phyloP scores from a whole-genome alignment of 139 green algal species.

The Klebsormidium nitens region DNA sequence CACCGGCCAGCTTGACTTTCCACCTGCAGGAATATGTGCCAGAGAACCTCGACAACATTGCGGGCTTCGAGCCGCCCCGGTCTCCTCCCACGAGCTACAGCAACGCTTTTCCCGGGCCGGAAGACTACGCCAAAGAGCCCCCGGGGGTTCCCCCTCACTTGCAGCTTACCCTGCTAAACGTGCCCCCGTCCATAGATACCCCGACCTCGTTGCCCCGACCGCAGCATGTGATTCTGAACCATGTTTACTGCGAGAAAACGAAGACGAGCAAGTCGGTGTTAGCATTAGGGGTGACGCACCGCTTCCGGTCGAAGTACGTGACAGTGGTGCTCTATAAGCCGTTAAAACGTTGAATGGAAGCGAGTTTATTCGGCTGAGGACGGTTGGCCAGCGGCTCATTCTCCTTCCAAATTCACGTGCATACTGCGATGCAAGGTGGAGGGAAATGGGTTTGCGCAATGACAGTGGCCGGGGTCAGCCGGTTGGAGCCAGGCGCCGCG shows the following conservation, averaged over 20 bases:
- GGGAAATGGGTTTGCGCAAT: too few relatives aligned
- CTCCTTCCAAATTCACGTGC: too few relatives aligned
- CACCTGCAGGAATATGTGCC: constrained; percentile 77
- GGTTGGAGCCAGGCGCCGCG: too few relatives aligned
- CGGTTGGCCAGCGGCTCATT: too few relatives aligned
- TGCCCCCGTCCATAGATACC: constrained; percentile 65
- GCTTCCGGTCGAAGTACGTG: constrained; percentile 96
- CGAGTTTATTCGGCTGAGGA: too few relatives aligned
- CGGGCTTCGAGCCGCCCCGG: constrained; percentile 82
- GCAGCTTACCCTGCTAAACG: constrained; percentile 94
- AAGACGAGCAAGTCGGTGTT: constrained; percentile 51
- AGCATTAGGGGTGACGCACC: constrained; percentile 84
- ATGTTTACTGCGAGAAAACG: constrained; percentile 65
- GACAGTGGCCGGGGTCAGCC: too few relatives aligned
- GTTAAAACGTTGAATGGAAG: too few relatives aligned
- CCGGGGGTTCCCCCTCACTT: constrained; percentile 87
- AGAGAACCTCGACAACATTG: constrained; percentile 88
- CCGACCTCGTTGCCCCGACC: constrained; percentile 80
- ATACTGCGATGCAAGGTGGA: too few relatives aligned
- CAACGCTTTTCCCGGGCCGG: constrained; percentile 52
- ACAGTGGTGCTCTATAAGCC: constrained; percentile 75
- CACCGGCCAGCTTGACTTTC: too few relatives aligned
- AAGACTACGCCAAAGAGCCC: constrained; percentile 96
- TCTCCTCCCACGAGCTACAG: constrained; percentile 83
- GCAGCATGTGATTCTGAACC: constrained; percentile 97